Percentiles rank a stretch among this genome's conserved stretches.
Evolutionary conservation across 345 rosid species (phyloP).

Genomic region (Melaleuca alternifolia): DNA sequence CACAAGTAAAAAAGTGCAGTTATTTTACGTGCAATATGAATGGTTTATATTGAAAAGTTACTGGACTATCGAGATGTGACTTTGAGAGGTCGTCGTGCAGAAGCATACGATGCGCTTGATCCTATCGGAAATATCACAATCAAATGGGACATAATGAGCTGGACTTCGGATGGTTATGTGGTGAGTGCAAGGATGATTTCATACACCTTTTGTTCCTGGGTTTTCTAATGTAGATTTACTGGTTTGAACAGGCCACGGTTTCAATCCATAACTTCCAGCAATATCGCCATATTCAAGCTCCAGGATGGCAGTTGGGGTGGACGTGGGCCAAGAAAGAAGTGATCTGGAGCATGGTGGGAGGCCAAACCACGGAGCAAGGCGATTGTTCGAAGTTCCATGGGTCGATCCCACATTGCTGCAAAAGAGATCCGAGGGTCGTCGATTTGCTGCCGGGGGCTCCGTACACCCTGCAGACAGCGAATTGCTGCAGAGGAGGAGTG

Average conservation of each 20-base stretch:
- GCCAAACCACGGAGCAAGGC: slow-evolving; percentile 81
- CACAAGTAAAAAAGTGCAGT: neutral
- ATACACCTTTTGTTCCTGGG: neutral
- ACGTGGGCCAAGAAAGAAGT: slow-evolving; percentile 88
- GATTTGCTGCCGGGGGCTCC: slow-evolving; percentile 86
- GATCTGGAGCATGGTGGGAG: slow-evolving; percentile 80
- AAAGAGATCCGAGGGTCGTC: slow-evolving; percentile 69
- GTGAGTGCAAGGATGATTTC: slow-evolving; percentile 33
- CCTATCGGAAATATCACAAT: slow-evolving; percentile 86
- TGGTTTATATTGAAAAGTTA: neutral
- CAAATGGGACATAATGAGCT: slow-evolving; percentile 89
- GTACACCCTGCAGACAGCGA: slow-evolving; percentile 78
- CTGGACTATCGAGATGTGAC: neutral
- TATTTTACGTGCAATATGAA: neutral
- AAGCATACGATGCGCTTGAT: slow-evolving; percentile 88
- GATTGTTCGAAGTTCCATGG: slow-evolving; percentile 86
- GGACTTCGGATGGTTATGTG: slow-evolving; percentile 94
- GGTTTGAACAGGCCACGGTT: slow-evolving; percentile 55
- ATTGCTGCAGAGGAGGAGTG: slow-evolving; percentile 93
- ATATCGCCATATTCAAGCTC: slow-evolving; percentile 76
- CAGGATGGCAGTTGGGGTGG: slow-evolving; percentile 93
- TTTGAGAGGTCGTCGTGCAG: slow-evolving; percentile 19
- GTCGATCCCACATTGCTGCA: slow-evolving; percentile 75
- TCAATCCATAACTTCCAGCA: slow-evolving; percentile 78
- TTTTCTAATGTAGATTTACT: neutral